Evolutionary conservation across 2,329 filamentous ascomycete genomes (phyloP).

Genomic region (Fusarium sacchari): DNA sequence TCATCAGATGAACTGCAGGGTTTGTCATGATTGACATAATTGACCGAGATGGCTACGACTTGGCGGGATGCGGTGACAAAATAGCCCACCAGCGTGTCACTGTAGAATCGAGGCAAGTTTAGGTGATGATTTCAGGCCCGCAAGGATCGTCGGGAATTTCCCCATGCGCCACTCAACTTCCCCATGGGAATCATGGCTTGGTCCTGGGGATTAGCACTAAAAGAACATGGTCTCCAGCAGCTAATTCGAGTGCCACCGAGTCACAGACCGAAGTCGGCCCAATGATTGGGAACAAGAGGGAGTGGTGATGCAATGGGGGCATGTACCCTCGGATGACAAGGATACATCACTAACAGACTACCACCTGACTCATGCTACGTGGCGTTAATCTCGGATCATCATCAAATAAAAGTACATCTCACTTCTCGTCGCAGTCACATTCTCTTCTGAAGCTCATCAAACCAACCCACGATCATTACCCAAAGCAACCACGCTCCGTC

Average conservation of each 20-base stretch:
- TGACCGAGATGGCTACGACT: constrained; percentile 20
- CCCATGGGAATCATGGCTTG: constrained; percentile 24
- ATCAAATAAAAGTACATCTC: rapidly evolving
- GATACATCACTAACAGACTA: rapidly evolving
- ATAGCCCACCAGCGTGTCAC: rapidly evolving
- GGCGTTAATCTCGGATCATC: background rate
- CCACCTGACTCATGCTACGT: rapidly evolving
- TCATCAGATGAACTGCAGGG: background rate
- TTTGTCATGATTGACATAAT: constrained; percentile 15
- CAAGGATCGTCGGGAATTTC: constrained; percentile 21
- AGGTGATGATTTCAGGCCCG: no score
- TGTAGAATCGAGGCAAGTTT: rapidly evolving
- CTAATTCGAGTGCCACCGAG: constrained; percentile 29
- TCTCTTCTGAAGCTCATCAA: background rate
- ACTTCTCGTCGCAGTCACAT: background rate
- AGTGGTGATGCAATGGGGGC: background rate
- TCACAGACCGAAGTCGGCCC: constrained; percentile 17
- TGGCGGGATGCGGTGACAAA: background rate
- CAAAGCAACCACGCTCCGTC: background rate
- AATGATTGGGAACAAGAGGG: background rate
- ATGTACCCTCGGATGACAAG: background rate
- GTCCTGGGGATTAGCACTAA: constrained; percentile 19
- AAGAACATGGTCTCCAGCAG: background rate
- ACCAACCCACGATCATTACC: constrained; percentile 12
- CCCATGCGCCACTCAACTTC: constrained; percentile 9